Percentiles rank a stretch among this genome's conserved stretches.
These are phyloP conservation scores for Colletotrichum lupini DNA, from an alignment of 2,329 filamentous ascomycete genomes.

Conservation along the genomic window DNA sequence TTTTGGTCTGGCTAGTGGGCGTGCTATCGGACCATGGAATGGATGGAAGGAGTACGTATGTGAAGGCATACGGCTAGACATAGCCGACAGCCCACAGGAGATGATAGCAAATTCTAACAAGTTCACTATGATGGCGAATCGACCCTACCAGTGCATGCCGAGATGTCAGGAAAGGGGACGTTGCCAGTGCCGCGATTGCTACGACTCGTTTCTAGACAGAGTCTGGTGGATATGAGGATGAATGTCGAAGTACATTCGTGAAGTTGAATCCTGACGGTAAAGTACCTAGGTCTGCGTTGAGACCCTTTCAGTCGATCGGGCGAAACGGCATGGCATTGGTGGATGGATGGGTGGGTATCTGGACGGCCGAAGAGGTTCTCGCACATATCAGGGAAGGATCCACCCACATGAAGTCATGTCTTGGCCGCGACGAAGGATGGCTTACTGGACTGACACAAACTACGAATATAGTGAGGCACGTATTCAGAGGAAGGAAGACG, in stretches of 20 bases:
- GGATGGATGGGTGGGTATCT: background rate
- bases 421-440: background rate
- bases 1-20: slow-evolving; percentile 9
- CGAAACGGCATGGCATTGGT: background rate
- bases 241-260: too few relatives aligned
- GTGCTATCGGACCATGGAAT: background rate
- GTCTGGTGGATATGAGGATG: too few relatives aligned
- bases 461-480: too few relatives aligned
- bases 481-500: too few relatives aligned
- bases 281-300: background rate
- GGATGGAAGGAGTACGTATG: slow-evolving; percentile 1
- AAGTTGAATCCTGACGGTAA: too few relatives aligned
- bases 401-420: background rate
- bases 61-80: slow-evolving; percentile 14
- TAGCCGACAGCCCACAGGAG: slow-evolving; percentile 16
- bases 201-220: too few relatives aligned
- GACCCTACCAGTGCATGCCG: too few relatives aligned
- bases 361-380: background rate
- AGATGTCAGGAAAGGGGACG: too few relatives aligned
- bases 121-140: background rate
- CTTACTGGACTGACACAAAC: background rate
- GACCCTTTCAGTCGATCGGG: background rate
- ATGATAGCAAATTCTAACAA: slow-evolving; percentile 28
- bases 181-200: too few relatives aligned
- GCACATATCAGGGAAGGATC: background rate